Conservation (phyloP, 2,329 filamentous ascomycete species). For the Sporothrix curviconia region DNA sequence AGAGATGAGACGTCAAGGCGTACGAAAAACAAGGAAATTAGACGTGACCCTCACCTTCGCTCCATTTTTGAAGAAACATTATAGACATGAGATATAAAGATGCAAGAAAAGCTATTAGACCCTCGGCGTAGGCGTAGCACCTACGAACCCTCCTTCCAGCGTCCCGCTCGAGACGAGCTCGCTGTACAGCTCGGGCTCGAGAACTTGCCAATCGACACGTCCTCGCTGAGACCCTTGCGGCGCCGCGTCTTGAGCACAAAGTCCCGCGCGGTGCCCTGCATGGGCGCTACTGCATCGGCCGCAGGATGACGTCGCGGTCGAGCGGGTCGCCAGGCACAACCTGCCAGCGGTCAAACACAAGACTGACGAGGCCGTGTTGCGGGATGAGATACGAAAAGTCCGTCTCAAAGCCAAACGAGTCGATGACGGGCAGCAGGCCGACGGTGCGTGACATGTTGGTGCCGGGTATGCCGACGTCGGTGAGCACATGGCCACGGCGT, state of each 20-base stretch:
- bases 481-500: slow-evolving; percentile 83
- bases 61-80: not conserved
- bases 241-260: slow-evolving; percentile 94
- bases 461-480: slow-evolving; percentile 89
- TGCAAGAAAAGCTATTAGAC: not conserved
- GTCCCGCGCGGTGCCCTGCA: slow-evolving; percentile 85
- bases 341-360: slow-evolving; percentile 94
- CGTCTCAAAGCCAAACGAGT: slow-evolving; percentile 96
- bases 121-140: not conserved
- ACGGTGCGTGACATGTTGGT: slow-evolving; percentile 89
- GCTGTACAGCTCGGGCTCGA: slow-evolving; percentile 89
- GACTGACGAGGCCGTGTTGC: slow-evolving; percentile 80
- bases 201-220: slow-evolving; percentile 93
- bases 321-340: slow-evolving; percentile 94
- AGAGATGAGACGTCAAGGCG: not conserved
- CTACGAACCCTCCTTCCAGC: slow-evolving; percentile 50
- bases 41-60: slow-evolving; percentile 5
- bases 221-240: slow-evolving; percentile 89
- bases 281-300: slow-evolving; percentile 78
- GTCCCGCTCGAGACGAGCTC: slow-evolving; percentile 83
- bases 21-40: not conserved
- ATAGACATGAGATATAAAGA: not conserved
- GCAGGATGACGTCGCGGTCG: slow-evolving; percentile 74
- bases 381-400: slow-evolving; percentile 92
- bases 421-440: slow-evolving; percentile 89